These are phyloP conservation scores for Aspergillus glaucus DNA, from an alignment of 2,329 filamentous ascomycete genomes.

Conservation along the genomic window DNA sequence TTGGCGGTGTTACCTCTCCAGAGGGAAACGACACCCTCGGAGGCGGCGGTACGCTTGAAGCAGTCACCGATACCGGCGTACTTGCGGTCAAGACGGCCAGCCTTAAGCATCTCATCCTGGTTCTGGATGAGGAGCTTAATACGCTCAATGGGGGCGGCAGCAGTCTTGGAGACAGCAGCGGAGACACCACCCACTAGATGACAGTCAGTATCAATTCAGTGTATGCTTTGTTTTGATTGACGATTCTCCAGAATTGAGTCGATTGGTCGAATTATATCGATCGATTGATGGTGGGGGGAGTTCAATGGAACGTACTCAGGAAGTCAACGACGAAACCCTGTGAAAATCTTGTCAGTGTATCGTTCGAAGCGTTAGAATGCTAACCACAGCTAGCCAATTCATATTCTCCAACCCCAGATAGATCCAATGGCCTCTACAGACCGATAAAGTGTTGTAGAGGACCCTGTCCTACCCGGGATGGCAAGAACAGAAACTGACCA, in stretches of 20 bases:
- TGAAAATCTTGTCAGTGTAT: constrained; percentile 25
- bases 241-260: constrained; percentile 4
- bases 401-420: constrained; percentile 6
- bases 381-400: not conserved
- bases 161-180: constrained; percentile 99
- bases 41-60: constrained; percentile 83
- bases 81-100: constrained; percentile 95
- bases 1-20: constrained; percentile 99
- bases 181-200: constrained; percentile 96
- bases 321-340: constrained; percentile 97
- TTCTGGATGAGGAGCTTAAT: constrained; percentile 99
- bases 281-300: constrained; percentile 1
- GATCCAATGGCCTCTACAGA: not conserved
- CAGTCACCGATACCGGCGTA: constrained; percentile 92
- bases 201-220: constrained; percentile 36
- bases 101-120: constrained; percentile 99
- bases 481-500: constrained; percentile 8
- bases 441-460: not conserved
- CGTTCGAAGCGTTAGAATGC: not conserved
- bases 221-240: not conserved
- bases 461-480: constrained; percentile 1
- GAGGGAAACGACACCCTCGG: constrained; percentile 90
- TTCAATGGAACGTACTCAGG: constrained; percentile 70
- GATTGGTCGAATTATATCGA: constrained; percentile 3
- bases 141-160: constrained; percentile 99